These are phyloP conservation scores for Acanthamoeba triangularis DNA, from an alignment of 208 protist genomes.

Conservation along the genomic window DNA sequence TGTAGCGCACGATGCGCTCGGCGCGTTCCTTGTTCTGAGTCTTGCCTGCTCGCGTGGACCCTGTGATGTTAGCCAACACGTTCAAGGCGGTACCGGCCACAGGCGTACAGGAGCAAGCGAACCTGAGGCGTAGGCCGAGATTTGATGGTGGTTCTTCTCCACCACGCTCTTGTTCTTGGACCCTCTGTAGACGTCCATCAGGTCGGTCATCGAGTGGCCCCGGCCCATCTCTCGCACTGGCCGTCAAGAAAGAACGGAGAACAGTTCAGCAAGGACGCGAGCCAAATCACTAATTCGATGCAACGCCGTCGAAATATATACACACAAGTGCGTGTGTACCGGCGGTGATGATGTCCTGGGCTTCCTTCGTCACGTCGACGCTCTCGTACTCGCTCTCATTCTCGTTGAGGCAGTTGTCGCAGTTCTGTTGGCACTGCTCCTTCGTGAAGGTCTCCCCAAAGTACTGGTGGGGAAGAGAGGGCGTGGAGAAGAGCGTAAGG, in stretches of 20 bases:
- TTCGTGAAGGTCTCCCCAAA: constrained; percentile 29
- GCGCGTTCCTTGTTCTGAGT: neutral
- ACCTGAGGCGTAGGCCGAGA: constrained; percentile 22
- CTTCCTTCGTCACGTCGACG: constrained; percentile 30
- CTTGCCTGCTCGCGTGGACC: neutral
- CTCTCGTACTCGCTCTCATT: neutral
- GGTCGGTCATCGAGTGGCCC: constrained; percentile 4
- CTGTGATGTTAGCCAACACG: no score
- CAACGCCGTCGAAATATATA: no score
- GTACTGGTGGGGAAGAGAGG: constrained; percentile 4
- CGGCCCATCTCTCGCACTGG: neutral
- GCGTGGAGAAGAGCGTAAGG: neutral
- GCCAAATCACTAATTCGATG: no score
- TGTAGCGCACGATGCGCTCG: neutral
- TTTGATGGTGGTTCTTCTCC: neutral
- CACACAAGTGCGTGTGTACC: neutral
- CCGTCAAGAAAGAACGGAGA: no score
- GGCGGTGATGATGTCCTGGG: neutral
- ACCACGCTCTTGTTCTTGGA: constrained; percentile 53
- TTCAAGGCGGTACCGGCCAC: neutral
- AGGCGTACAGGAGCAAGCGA: no score
- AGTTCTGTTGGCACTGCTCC: constrained; percentile 10
- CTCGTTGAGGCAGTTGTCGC: constrained; percentile 40
- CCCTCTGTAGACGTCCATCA: constrained; percentile 43
- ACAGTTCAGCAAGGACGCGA: no score